phyloP scores from a whole-genome alignment of 768 basidiomycete species.

The Galerina sulciceps region DNA sequence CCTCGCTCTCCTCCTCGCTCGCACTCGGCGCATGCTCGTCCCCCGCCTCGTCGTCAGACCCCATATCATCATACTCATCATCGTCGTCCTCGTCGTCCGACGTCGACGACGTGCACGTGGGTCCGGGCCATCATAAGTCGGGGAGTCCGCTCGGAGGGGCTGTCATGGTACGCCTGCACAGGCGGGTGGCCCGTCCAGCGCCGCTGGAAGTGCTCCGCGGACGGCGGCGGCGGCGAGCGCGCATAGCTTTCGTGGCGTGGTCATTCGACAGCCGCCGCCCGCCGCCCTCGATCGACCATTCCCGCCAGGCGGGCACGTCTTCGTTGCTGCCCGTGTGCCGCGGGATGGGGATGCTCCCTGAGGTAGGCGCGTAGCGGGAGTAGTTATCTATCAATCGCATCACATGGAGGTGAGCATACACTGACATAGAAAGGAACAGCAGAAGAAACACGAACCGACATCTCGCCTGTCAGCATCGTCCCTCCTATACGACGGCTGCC shows the following conservation, averaged over 20 bases:
- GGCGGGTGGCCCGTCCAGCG: neutral
- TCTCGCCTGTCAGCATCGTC: constrained; percentile 19
- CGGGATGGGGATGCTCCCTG: constrained; percentile 15
- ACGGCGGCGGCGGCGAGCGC: constrained; percentile 10
- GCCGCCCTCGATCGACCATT: constrained; percentile 14
- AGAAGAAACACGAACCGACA: neutral
- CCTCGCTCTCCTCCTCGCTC: constrained; percentile 20
- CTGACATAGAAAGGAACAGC: neutral
- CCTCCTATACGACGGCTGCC: constrained; percentile 20
- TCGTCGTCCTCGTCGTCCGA: neutral
- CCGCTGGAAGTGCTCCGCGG: neutral
- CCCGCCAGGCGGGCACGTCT: constrained; percentile 16
- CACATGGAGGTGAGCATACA: neutral
- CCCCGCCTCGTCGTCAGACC: neutral
- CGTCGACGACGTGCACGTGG: neutral
- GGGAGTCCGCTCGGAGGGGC: neutral
- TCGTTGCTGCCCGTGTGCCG: constrained; percentile 9
- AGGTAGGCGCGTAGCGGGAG: neutral
- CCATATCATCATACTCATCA: neutral
- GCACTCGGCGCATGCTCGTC: constrained; percentile 5
- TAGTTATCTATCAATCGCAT: neutral
- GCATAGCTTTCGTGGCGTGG: constrained; percentile 12
- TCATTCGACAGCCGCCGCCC: neutral
- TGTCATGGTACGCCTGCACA: neutral
- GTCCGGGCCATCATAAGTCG: neutral